Conservation (phyloP, 1,139 yeast genomes). For the Kodamaea ohmeri region DNA sequence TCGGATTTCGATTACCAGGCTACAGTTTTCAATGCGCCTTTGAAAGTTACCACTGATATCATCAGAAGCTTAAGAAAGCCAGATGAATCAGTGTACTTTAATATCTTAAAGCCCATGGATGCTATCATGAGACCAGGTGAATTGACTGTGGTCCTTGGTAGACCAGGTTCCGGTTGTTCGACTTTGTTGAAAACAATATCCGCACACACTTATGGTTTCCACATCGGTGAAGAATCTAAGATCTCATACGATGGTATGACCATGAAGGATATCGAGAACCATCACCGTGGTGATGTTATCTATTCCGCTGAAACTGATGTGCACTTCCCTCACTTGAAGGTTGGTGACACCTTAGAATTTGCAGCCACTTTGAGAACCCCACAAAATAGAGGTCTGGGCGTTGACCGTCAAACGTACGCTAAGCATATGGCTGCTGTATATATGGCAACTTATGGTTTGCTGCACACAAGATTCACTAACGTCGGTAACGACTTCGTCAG, state of each 20-base stretch:
- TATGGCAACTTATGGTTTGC: conserved; percentile 24
- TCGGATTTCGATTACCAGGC: conserved; percentile 78
- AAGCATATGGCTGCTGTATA: conserved; percentile 22
- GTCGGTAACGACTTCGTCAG: conserved; percentile 26
- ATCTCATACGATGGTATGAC: conserved; percentile 27
- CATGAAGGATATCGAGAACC: conserved; percentile 18
- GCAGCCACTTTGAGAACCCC: conserved; percentile 29
- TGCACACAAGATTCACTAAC: conserved; percentile 22
- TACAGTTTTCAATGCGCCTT: conserved; percentile 56
- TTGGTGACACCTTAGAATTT: conserved; percentile 28
- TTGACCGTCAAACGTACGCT: conserved; percentile 20
- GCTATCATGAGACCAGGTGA: conserved; percentile 70
- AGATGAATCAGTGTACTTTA: conserved; percentile 34
- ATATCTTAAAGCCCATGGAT: conserved; percentile 66
- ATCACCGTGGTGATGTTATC: conserved; percentile 30
- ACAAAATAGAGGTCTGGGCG: conserved; percentile 30
- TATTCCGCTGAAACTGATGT: conserved; percentile 29
- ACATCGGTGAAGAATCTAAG: conserved; percentile 50
- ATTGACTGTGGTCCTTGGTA: conserved; percentile 71
- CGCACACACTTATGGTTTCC: conserved; percentile 69
- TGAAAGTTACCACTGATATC: conserved; percentile 17
- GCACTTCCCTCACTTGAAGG: conserved; percentile 27
- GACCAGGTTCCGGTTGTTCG: conserved; percentile 87
- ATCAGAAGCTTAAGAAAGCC: conserved; percentile 20
- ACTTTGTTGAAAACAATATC: conserved; percentile 72